These are phyloP conservation scores for Middelhovenomyces tepae DNA, from an alignment of 805 yeast species.

Conservation along the genomic window DNA sequence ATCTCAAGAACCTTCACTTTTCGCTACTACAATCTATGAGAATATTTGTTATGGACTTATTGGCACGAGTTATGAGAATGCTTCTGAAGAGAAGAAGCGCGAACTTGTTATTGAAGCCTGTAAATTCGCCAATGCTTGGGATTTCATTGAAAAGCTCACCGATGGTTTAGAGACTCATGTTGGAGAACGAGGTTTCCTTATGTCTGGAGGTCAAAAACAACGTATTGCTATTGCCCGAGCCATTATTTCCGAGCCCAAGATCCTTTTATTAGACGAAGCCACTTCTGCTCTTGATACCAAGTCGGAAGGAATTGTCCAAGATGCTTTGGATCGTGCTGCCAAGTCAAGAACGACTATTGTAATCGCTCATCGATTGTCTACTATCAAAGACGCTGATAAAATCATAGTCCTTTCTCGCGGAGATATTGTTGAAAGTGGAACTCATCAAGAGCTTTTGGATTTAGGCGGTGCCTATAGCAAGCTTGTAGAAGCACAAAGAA, in stretches of 20 bases:
- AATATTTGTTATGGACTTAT: slow-evolving; percentile 78
- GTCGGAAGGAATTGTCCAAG: slow-evolving; percentile 34
- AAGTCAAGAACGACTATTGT: slow-evolving; percentile 40
- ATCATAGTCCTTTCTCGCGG: slow-evolving; percentile 45
- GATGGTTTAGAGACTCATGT: slow-evolving; percentile 73
- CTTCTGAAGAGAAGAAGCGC: slow-evolving; percentile 30
- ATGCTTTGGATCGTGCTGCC: slow-evolving; percentile 31
- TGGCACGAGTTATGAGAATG: slow-evolving; percentile 58
- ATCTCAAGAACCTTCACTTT: slow-evolving; percentile 92
- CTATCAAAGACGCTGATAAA: slow-evolving; percentile 47
- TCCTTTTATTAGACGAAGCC: slow-evolving; percentile 58
- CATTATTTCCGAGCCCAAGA: slow-evolving; percentile 50
- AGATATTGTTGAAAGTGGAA: slow-evolving; percentile 41
- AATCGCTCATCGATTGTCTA: slow-evolving; percentile 50
- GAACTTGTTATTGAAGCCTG: slow-evolving; percentile 30
- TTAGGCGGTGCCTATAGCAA: slow-evolving; percentile 22
- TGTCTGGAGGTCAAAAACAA: slow-evolving; percentile 69
- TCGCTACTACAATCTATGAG: slow-evolving; percentile 80
- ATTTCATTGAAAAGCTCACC: slow-evolving; percentile 49
- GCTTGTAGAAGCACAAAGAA: slow-evolving; percentile 32
- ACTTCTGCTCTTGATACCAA: slow-evolving; percentile 50
- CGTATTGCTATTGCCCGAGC: slow-evolving; percentile 66
- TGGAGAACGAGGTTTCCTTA: slow-evolving; percentile 47
- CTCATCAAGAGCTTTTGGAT: slow-evolving; percentile 30
- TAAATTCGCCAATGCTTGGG: slow-evolving; percentile 32